Evolutionary conservation across 1,284 basidiomycete species (phyloP), one percentile per base, ranked within the genome.

Genomic region (Fomitopsis palustris): DNA sequence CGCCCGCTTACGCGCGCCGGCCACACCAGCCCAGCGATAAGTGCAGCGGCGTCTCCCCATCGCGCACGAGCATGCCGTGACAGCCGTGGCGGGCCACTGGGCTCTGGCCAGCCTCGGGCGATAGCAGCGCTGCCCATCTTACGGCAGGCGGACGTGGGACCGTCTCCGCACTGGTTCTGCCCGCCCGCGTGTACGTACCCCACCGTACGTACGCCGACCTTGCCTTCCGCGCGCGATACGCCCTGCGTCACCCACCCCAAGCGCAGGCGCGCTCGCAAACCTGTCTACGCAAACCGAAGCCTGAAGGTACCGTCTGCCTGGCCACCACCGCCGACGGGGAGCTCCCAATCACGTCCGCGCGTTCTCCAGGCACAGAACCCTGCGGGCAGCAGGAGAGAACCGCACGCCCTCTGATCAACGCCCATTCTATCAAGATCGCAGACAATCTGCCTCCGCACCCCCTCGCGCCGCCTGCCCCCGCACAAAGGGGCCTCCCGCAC

Each of bases 131-230:
- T 33, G 31, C 7, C 31, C 31, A 33, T 33, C 7, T 52, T 52
- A 52, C 49, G 49, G 49, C 49, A 52, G 49, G 33, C 49, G 31
- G 49, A 33, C 49, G 49, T 52, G 29, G 19, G 49, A 35, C 49
- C n/a, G 21, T 51, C 49, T 51, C 43, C 43, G 16, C 10, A 33
- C 31, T 33, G 12, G 7, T 12, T 14, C 25, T 47, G 35, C 35
- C 25, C 45, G 10, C 21, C 12, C 23, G 42, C 7, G 12, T 23
- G 42, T 14, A 9, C 42, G 42, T 45, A 4, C 17, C 8, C 39
- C 39, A 17, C 19, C 4, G 21, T 43, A 43, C 42, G 42, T 43
- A 43, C 42, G 25, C 19, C 39, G 4, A 7, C 39, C 16, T 23
- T 21, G 19, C 42, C 41, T 10, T 9, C 21, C 41, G 9, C 19